These are phyloP conservation scores for Boletus hoseneyae DNA, from an alignment of 1,284 basidiomycete genomes.

Conservation along the genomic window DNA sequence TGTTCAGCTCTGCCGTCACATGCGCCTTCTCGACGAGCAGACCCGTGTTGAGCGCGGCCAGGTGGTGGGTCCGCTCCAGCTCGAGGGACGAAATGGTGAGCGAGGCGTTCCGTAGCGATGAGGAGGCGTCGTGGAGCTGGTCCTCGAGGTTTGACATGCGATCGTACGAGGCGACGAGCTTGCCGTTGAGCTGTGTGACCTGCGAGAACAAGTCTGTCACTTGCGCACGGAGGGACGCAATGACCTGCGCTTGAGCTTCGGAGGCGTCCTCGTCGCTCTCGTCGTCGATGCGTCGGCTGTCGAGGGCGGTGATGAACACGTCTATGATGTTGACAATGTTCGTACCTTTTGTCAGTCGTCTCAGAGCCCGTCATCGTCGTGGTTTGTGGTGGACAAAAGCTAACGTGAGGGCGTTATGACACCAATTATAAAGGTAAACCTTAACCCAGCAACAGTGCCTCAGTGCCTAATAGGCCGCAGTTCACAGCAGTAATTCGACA, in stretches of 20 bases:
- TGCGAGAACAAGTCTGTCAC: constrained; percentile 86
- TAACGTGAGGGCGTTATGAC: neutral
- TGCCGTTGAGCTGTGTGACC: constrained; percentile 86
- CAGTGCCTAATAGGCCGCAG: too few relatives aligned
- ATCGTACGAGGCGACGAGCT: constrained; percentile 91
- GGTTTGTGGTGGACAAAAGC: neutral
- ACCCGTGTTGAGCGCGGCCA: constrained; percentile 81
- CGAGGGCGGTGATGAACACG: constrained; percentile 7
- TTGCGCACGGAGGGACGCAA: constrained; percentile 75
- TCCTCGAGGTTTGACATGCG: constrained; percentile 93
- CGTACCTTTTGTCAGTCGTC: constrained; percentile 16
- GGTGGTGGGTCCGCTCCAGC: constrained; percentile 71
- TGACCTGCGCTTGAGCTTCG: constrained; percentile 73
- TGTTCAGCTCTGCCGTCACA: constrained; percentile 88
- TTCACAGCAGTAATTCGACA: too few relatives aligned
- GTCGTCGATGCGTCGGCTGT: constrained; percentile 5
- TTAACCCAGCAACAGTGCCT: constrained; percentile 13
- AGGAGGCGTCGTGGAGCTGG: constrained; percentile 68
- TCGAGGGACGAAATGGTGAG: constrained; percentile 70
- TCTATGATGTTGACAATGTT: neutral
- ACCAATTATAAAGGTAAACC: constrained; percentile 14
- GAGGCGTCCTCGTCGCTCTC: constrained; percentile 34
- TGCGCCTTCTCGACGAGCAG: constrained; percentile 89
- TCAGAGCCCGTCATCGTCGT: constrained; percentile 17
- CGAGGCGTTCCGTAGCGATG: constrained; percentile 54